Evolutionary conservation across 164 flowering plant species (phyloP).

Genomic region (Magnolia officinalis): DNA sequence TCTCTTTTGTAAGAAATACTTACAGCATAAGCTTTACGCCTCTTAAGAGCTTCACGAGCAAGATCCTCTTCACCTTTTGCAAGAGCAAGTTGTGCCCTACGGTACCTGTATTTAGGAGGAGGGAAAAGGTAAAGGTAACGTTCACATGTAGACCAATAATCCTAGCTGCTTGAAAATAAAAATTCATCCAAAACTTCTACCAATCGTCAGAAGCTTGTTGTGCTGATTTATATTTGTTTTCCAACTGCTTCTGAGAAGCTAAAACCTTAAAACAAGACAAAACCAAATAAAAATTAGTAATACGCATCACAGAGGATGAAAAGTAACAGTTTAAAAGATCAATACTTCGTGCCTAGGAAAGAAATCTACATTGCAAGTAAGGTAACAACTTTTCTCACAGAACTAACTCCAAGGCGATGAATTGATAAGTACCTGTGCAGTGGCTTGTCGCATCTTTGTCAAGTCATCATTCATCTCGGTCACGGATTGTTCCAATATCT

Average conservation of each 20-base stretch:
- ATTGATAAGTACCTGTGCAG: conserved; percentile 69
- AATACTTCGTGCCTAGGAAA: not conserved
- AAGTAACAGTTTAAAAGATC: conserved; percentile 1
- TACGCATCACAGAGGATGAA: not conserved
- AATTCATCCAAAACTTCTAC: conserved; percentile 27
- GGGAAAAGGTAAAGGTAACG: not conserved
- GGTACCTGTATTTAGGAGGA: conserved; percentile 44
- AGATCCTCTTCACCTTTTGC: conserved; percentile 86
- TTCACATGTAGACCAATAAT: not conserved
- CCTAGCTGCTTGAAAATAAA: not conserved
- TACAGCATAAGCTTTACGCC: conserved; percentile 87
- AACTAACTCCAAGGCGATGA: not conserved
- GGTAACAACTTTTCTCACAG: not conserved
- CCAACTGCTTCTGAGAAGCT: conserved; percentile 88
- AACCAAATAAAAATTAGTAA: not conserved
- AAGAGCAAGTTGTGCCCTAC: conserved; percentile 83
- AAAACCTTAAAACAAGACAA: conserved; percentile 48
- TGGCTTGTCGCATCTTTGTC: conserved; percentile 97
- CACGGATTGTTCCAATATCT: conserved; percentile 88
- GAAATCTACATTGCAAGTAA: not conserved
- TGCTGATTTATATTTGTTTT: conserved; percentile 82
- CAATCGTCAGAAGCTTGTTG: conserved; percentile 88
- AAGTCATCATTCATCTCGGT: conserved; percentile 96
- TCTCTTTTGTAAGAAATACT: conserved; percentile 17
- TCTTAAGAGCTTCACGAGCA: conserved; percentile 88